phyloP scores from a whole-genome alignment of 441 rosid species.

The Pelargonium myrrhifolium region DNA sequence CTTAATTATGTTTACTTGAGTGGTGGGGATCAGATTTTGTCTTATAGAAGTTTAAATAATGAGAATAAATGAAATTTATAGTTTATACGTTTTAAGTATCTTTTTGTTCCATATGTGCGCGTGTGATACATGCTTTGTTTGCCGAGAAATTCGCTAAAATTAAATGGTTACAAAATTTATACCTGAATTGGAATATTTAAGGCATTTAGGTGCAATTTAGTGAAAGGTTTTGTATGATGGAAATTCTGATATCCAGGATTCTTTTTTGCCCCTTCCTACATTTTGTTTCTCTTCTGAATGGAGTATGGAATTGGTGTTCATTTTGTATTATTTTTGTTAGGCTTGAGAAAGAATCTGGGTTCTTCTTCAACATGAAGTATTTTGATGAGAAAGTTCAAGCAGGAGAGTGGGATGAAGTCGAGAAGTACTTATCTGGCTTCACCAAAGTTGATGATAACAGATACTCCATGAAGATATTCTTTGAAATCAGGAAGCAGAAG shows the following conservation, averaged over 20 bases:
- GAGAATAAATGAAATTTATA: background rate
- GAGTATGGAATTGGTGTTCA: slow-evolving; percentile 2
- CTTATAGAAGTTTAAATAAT: slow-evolving; percentile 1
- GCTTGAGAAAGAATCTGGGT: slow-evolving; percentile 79
- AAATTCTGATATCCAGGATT: background rate
- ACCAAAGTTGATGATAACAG: slow-evolving; percentile 76
- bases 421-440: slow-evolving; percentile 74
- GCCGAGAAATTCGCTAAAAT: background rate
- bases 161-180: background rate
- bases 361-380: slow-evolving; percentile 63
- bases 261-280: background rate
- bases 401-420: slow-evolving; percentile 88
- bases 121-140: background rate
- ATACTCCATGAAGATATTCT: slow-evolving; percentile 86
- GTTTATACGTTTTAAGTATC: background rate
- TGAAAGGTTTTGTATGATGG: background rate
- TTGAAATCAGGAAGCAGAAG: slow-evolving; percentile 78
- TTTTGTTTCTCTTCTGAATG: background rate
- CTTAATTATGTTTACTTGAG: background rate
- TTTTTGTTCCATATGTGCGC: background rate
- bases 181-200: background rate
- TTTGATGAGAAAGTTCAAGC: slow-evolving; percentile 79
- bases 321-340: slow-evolving; percentile 26
- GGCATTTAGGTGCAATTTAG: background rate
- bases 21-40: background rate